Evolutionary conservation across 202 grass and related monocot species (phyloP), one percentile per base, ranked within the genome.

Genomic region (Setaria italica): DNA sequence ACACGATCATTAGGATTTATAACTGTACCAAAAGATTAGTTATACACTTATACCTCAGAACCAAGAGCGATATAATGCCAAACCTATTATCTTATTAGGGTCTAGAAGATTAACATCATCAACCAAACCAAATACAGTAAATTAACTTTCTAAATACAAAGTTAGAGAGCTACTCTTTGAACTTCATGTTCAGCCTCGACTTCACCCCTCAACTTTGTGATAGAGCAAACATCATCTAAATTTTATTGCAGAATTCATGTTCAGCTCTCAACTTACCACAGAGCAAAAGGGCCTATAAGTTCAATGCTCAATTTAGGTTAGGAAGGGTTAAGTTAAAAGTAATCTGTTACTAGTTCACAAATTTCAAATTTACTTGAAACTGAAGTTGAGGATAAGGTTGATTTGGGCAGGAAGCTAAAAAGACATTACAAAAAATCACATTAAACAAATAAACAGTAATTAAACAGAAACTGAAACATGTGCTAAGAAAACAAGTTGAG

Each of bases 321-420:
- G 6, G 14, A 33, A 33, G 37, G 25, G 46, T 78, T 12, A 42
- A 42, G 19, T 77, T 60, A 62, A 59, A 58, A 87, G 30, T 74
- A 68, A 81, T 15, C 0, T 4, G 15, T 73, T 33, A 20, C 9
- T 4, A 5, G 41, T 72, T 70, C 42, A 60, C 11, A 16, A 41
- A 42, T 68, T 54, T 42, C 20, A 50, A 79, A 20, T 59, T 79
- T 67, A 80, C 39, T 32, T 64, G 20, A 81, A 72, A 29, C 42
- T 12, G 72, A 83, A 86, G n/a, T 42, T 59, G 37, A 53, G 60
- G 41, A 9, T 43, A 4, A 59, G 62, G 7, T 13, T 59, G 10
- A 59, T 66, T 74, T 78, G 69, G 64, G 32, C n/a, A 67, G 5
- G 32, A 82, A 78, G 20, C 48, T 77, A 49, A 51, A 30, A 39